Evolutionary conservation across 306 rosid species (phyloP).

Genomic region (Alnus glutinosa): DNA sequence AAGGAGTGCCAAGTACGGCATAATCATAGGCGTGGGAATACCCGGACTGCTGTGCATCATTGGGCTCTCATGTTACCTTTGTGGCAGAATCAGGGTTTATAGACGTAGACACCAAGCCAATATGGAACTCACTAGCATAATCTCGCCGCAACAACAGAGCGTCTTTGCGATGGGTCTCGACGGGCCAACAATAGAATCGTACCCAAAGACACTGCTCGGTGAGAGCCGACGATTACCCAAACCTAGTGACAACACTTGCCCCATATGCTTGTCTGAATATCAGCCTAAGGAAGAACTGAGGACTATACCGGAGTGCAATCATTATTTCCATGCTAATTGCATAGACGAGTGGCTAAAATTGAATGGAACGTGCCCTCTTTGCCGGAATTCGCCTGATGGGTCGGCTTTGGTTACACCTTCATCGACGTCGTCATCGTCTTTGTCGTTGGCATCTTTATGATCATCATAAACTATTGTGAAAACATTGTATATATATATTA

Average conservation of each 20-base stretch:
- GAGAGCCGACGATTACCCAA: constrained; percentile 57
- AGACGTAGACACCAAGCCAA: constrained; percentile 16
- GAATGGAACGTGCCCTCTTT: constrained; percentile 72
- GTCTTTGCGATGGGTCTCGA: constrained; percentile 52
- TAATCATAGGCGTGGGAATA: constrained; percentile 57
- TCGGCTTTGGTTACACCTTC: constrained; percentile 19
- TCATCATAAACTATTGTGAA: background rate
- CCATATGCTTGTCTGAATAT: constrained; percentile 69
- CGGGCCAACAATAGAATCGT: constrained; percentile 68
- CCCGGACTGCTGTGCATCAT: constrained; percentile 55
- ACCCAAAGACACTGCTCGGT: constrained; percentile 49
- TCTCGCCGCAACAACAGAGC: constrained; percentile 4
- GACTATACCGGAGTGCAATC: constrained; percentile 68
- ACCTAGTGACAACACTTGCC: constrained; percentile 51
- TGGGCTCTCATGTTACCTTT: constrained; percentile 41
- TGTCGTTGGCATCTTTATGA: constrained; percentile 19
- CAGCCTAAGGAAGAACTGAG: constrained; percentile 59
- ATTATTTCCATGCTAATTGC: constrained; percentile 63
- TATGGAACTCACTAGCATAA: constrained; percentile 17
- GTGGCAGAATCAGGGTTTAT: constrained; percentile 18
- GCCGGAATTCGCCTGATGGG: constrained; percentile 52
- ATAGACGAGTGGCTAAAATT: constrained; percentile 74
- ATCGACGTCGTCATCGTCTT: constrained; percentile 15
- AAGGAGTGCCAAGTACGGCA: constrained; percentile 55
- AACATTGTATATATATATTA: background rate